Conservation (phyloP, 768 basidiomycete genomes). For the Tylopilus cervinicoccineus region DNA sequence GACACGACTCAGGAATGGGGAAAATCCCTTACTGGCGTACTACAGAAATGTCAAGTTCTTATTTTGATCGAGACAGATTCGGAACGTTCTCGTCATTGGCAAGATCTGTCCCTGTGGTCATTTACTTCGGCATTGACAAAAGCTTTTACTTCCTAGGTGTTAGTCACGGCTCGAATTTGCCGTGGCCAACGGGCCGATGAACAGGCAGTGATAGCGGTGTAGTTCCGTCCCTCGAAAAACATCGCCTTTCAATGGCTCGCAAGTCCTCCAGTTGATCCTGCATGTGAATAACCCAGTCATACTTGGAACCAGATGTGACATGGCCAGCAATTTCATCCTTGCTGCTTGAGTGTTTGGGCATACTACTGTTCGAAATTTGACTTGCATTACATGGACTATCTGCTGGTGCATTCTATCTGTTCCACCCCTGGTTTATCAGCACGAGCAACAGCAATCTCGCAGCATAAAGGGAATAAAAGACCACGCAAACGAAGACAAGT, state of each 20-base stretch:
- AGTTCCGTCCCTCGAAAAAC: neutral
- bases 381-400: too few relatives aligned
- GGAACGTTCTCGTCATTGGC: neutral
- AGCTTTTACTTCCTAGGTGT: neutral
- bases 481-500: too few relatives aligned
- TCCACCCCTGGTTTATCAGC: too few relatives aligned
- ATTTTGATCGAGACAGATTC: constrained; percentile 46
- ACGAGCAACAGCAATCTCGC: too few relatives aligned
- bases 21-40: constrained; percentile 85
- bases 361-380: too few relatives aligned
- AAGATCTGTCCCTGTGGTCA: neutral
- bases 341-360: too few relatives aligned
- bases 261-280: neutral
- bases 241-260: neutral
- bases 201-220: neutral
- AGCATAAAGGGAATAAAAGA: too few relatives aligned
- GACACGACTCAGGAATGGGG: constrained; percentile 75
- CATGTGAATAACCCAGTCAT: neutral
- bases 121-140: neutral
- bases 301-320: neutral
- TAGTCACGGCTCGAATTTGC: neutral
- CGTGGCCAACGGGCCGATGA: neutral
- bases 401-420: too few relatives aligned
- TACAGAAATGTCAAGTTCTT: constrained; percentile 94
- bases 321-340: neutral